phyloP scores from a whole-genome alignment of 2,329 filamentous ascomycete species.

The Fusarium succisae region DNA sequence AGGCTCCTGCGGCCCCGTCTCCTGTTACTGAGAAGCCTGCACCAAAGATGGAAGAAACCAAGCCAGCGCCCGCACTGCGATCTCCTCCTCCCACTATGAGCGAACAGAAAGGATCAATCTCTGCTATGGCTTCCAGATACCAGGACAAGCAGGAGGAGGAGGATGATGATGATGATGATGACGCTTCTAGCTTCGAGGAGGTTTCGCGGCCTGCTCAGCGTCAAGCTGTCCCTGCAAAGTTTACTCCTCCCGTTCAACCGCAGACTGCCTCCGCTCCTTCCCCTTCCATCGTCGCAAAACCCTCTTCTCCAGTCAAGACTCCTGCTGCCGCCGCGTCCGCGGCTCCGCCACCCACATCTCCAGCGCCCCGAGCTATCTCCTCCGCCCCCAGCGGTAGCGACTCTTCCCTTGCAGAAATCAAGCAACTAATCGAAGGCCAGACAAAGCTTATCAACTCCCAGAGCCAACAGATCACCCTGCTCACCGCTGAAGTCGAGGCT shows the following conservation, averaged over 20 bases:
- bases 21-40: constrained; percentile 53
- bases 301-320: constrained; percentile 48
- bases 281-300: constrained; percentile 41
- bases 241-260: constrained; percentile 47
- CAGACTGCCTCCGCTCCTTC: constrained; percentile 34
- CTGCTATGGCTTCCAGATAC: constrained; percentile 85
- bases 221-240: constrained; percentile 54
- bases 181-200: constrained; percentile 87
- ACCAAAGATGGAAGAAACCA: constrained; percentile 54
- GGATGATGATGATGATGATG: constrained; percentile 69
- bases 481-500: constrained; percentile 79
- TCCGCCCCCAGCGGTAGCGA: constrained; percentile 59
- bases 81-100: constrained; percentile 74
- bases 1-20: constrained; percentile 60
- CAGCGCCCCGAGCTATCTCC: constrained; percentile 39
- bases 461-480: constrained; percentile 75
- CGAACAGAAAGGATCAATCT: constrained; percentile 88
- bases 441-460: constrained; percentile 81
- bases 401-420: constrained; percentile 78
- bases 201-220: constrained; percentile 79
- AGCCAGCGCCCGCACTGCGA: constrained; percentile 55
- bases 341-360: constrained; percentile 42
- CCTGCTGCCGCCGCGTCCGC: constrained; percentile 43
- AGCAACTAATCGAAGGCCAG: constrained; percentile 78
- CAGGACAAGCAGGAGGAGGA: constrained; percentile 75